Base-by-base conservation (phyloP, 75 land plant species). In the Ceratopteris richardii region DNA sequence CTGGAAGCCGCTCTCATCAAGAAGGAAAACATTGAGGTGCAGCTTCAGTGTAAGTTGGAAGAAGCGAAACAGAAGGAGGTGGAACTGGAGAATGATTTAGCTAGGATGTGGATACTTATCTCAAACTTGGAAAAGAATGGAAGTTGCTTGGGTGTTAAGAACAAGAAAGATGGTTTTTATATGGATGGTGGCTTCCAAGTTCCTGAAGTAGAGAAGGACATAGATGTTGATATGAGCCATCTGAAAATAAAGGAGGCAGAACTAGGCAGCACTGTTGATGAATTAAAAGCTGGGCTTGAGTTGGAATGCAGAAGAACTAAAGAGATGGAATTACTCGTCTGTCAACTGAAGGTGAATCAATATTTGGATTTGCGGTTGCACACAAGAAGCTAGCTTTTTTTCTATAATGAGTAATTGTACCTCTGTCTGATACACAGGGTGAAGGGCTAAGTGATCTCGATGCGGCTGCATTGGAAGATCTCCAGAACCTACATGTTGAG, bases 401-500 rank as follows among this genome's bases (percentile, higher is more conserved):
- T 5, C n/a, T n/a, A n/a, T n/a, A n/a, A n/a, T n/a, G n/a, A n/a
- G n/a, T n/a, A n/a, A n/a, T n/a, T n/a, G n/a, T n/a, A n/a, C n/a
- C n/a, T n/a, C n/a, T n/a, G n/a, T 46, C 22, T 33, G 61, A 26
- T 2, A 52, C 52, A 31, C 73, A 79, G 82, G 68, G 82, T 62
- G 86, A 79, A 39, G 64, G 72, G 47, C 29, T 82, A 21, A 39
- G 23, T 36, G 83, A 72, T 40, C 58, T 82, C 31, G 75, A 77
- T 53, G 39, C 51, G 2, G 57, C 51, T 30, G 56, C 66, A 33
- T 67, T 84, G 26, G 83, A 84, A 56, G 80, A 80, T 36, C 69
- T 84, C 29, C 87, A 84, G 56, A 77, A 68, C 25, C 62, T 84
- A 57, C 87, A 84, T 66, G 84, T 84, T 10, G 84, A 80, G 54